Conservation (phyloP, 306 rosid species). For the Betula pendula region DNA sequence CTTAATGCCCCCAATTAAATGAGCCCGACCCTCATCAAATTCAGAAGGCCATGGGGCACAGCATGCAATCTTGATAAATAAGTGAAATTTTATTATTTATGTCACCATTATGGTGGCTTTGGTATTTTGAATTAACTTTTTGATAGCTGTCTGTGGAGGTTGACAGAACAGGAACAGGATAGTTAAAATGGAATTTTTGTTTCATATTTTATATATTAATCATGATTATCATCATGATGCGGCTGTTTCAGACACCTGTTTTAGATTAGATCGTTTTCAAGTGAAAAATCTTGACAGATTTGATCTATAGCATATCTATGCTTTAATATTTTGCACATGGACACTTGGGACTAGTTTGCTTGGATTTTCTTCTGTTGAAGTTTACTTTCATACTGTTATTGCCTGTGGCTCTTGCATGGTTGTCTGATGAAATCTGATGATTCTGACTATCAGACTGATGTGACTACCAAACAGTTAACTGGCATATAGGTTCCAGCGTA, state of each 20-base stretch:
- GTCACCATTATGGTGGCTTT: not conserved
- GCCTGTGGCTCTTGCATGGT: too few species aligned
- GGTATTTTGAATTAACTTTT: slow-evolving; percentile 1
- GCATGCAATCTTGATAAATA: slow-evolving; percentile 19
- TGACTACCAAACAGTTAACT: too few species aligned
- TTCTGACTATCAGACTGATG: too few species aligned
- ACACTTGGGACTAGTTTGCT: too few species aligned
- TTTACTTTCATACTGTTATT: too few species aligned
- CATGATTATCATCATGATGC: not conserved
- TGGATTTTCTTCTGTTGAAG: too few species aligned
- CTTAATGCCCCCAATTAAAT: slow-evolving; percentile 9
- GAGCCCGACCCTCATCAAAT: slow-evolving; percentile 55
- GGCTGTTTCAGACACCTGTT: not conserved
- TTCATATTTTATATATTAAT: not conserved
- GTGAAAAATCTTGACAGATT: not conserved
- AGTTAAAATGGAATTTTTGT: not conserved
- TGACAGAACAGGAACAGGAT: not conserved
- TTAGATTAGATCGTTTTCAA: not conserved
- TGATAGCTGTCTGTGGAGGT: not conserved
- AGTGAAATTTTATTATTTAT: not conserved
- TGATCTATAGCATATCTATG: not conserved
- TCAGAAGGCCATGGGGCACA: slow-evolving; percentile 2
- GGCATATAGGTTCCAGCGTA: too few species aligned
- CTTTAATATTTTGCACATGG: too few species aligned
- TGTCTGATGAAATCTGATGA: too few species aligned